A percentile compares a stretch with the other conserved stretches of the same genome.
phyloP scores from a whole-genome alignment of 441 rosid genomes.

The Hura crepitans region DNA sequence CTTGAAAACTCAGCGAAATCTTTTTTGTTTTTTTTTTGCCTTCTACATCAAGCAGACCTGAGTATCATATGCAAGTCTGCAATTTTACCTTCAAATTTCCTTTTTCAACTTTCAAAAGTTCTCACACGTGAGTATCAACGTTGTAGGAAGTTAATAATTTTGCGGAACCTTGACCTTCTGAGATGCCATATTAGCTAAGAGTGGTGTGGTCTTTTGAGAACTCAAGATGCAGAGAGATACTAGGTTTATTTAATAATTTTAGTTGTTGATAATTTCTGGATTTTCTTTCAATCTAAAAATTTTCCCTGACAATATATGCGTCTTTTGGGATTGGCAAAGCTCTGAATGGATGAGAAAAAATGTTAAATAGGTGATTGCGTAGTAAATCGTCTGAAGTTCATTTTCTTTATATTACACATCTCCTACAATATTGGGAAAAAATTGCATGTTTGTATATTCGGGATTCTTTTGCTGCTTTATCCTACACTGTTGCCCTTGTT shows the following conservation, averaged over 20 bases:
- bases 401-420: background rate
- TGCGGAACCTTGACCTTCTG: background rate
- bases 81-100: background rate
- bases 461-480: background rate
- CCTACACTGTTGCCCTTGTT: background rate
- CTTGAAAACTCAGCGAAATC: too few relatives aligned
- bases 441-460: background rate
- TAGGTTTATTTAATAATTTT: background rate
- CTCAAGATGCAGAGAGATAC: background rate
- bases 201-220: background rate
- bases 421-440: background rate
- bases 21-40: too few relatives aligned
- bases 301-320: background rate
- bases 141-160: background rate
- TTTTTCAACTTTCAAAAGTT: background rate
- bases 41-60: too few relatives aligned
- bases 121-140: background rate
- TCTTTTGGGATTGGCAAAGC: background rate
- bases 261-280: background rate
- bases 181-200: background rate
- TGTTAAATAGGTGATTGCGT: background rate
- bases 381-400: background rate
- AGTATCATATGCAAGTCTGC: too few relatives aligned
- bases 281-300: background rate
- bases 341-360: background rate